Evolutionary conservation across 2,329 filamentous ascomycete species (phyloP).

Genomic region (Apiospora pterosperma): DNA sequence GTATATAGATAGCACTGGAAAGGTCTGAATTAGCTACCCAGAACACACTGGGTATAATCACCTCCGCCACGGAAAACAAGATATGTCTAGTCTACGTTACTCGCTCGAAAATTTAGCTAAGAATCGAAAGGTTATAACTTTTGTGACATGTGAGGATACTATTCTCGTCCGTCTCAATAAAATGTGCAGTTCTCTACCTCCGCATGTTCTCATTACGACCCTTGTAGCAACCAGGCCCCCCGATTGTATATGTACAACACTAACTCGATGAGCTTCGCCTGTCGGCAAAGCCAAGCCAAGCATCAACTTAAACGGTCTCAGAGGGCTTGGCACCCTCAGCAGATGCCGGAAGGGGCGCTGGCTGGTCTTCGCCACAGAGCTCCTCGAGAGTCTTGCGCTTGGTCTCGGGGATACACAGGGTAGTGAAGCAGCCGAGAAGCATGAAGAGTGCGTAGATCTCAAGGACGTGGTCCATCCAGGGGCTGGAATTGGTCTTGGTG

Average conservation of each 20-base stretch:
- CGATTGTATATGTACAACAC: not conserved
- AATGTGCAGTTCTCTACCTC: not conserved
- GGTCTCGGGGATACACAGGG: conserved; percentile 69
- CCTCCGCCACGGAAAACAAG: not conserved
- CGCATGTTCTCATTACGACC: not conserved
- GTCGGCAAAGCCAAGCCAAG: not conserved
- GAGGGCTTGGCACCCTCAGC: not conserved
- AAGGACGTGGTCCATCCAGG: conserved; percentile 76
- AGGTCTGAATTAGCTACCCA: not conserved
- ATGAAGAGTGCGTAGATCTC: conserved; percentile 75
- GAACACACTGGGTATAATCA: not conserved
- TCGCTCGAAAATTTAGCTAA: not conserved
- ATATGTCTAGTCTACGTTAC: not conserved
- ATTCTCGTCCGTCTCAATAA: not conserved
- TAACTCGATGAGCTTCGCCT: not conserved
- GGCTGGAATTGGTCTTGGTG: conserved; percentile 36
- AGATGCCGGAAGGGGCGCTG: conserved; percentile 5
- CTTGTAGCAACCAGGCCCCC: not conserved
- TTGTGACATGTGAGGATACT: not conserved
- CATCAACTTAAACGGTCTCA: not conserved
- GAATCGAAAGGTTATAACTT: not conserved
- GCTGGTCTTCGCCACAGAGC: conserved; percentile 39
- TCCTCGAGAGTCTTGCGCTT: conserved; percentile 72
- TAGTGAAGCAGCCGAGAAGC: conserved; percentile 67
- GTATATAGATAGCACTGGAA: not conserved